Evolutionary conservation across 2,329 filamentous ascomycete genomes (phyloP).

Genomic region (Penicillium palitans): DNA sequence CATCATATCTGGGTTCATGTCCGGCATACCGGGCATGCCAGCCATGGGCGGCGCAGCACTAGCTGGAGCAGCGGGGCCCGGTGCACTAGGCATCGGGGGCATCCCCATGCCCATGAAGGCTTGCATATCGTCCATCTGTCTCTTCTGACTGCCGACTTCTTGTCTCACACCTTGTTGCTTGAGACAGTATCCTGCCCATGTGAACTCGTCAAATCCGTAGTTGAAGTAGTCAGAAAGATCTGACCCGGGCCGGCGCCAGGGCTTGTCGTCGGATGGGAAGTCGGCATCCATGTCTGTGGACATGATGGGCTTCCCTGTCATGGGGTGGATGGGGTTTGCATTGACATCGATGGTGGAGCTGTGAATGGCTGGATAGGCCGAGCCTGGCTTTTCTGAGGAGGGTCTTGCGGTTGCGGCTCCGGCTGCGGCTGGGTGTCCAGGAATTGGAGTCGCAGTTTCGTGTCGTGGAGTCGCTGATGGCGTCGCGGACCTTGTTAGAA

Average conservation of each 20-base stretch:
- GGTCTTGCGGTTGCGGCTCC: slow-evolving; percentile 28
- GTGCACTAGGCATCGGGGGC: slow-evolving; percentile 47
- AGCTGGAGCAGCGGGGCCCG: slow-evolving; percentile 32
- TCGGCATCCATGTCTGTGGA: slow-evolving; percentile 76
- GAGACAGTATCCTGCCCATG: slow-evolving; percentile 89
- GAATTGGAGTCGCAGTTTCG: slow-evolving; percentile 35
- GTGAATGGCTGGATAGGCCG: slow-evolving; percentile 65
- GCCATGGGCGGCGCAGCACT: slow-evolving; percentile 37
- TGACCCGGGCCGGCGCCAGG: slow-evolving; percentile 91
- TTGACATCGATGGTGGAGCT: slow-evolving; percentile 85
- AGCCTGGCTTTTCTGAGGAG: slow-evolving; percentile 52
- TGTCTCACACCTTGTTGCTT: slow-evolving; percentile 79
- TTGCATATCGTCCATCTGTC: slow-evolving; percentile 61
- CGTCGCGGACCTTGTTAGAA: slow-evolving; percentile 37
- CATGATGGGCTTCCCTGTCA: slow-evolving; percentile 74
- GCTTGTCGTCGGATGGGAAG: slow-evolving; percentile 75
- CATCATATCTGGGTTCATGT: slow-evolving; percentile 58
- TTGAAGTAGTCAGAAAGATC: slow-evolving; percentile 98
- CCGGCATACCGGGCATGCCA: slow-evolving; percentile 48
- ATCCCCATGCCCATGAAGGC: slow-evolving; percentile 56
- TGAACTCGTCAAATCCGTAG: slow-evolving; percentile 98
- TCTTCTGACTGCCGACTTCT: slow-evolving; percentile 80
- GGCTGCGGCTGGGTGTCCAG: slow-evolving; percentile 27
- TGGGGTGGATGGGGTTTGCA: slow-evolving; percentile 74
- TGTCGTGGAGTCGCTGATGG: slow-evolving; percentile 34